Base-by-base conservation (phyloP, 495 filamentous ascomycete species). In the Parmelia sp. region DNA sequence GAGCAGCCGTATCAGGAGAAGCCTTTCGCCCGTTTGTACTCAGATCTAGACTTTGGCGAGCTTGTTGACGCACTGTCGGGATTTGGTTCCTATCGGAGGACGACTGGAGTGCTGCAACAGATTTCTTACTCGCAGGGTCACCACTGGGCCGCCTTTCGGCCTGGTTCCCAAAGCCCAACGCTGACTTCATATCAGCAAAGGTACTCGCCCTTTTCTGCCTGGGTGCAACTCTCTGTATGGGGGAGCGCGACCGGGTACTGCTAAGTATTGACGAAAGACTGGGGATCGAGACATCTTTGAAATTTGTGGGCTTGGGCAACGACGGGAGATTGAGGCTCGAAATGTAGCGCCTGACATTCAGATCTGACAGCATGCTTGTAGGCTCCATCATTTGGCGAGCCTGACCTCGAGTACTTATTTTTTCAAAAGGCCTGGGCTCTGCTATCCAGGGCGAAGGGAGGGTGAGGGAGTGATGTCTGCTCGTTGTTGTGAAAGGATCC, bases 371-470 rank as follows among this genome's bases (percentile, higher is more conserved):
- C 76, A 62, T 79, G 74, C n/a, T 77, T 72, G 60, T 81, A 67
- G 69, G 75, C 75, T 69, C 77, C 70, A 35, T 79, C 77, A 33
- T 76, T 69, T 51, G 80, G 72, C 37, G 78, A 71, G 7, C 70
- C 70, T 51, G 73, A 55, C 58, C 65, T 58, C 71, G 69, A 72
- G 66, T 29, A 65, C 66, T 58, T 47, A 75, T 70, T 14, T 71
- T 67, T 66, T 80, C 65, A 55, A 74, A 63, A 55, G 80, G 65
- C 69, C 79, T 79, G 15, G 80, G 74, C 4, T 75, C 75, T 42
- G 82, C 78, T 58, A 78, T 76, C 81, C 83, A 83, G 44, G 80
- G 82, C 7, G 81, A 78, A 15, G 82, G 79, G 19, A 78, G 67
- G 25, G 70, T 71, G 67, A 47, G 58, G 63, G 35, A 72, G 65